These are phyloP conservation scores for Mucor velutinosus DNA, from an alignment of 371 early-diverging fungal species.

Conservation along the genomic window DNA sequence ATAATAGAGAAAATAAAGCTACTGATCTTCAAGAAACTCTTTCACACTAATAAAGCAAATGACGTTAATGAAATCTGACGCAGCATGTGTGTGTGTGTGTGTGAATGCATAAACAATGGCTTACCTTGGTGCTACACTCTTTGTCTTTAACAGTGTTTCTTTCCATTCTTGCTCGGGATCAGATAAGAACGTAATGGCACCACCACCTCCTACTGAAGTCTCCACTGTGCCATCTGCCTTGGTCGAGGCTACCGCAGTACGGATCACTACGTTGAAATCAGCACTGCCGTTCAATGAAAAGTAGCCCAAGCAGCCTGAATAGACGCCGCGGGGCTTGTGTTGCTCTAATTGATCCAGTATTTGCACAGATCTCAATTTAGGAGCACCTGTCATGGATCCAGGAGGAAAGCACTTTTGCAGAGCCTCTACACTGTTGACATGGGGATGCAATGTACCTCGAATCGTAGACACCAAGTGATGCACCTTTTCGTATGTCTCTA, in stretches of 20 bases:
- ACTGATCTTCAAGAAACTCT: slow-evolving; percentile 29
- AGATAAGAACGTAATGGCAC: slow-evolving; percentile 88
- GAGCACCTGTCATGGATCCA: slow-evolving; percentile 98
- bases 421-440: slow-evolving; percentile 73
- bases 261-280: slow-evolving; percentile 84
- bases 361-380: slow-evolving; percentile 87
- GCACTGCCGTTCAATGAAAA: slow-evolving; percentile 67
- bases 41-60: slow-evolving; percentile 16
- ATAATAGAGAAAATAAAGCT: background rate
- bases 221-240: slow-evolving; percentile 23
- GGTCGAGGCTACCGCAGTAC: slow-evolving; percentile 66
- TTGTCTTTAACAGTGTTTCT: slow-evolving; percentile 72
- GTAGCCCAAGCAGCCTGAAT: slow-evolving; percentile 93
- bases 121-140: slow-evolving; percentile 69
- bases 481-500: slow-evolving; percentile 90
- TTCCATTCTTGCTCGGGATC: slow-evolving; percentile 86
- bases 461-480: slow-evolving; percentile 94
- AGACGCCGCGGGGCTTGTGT: slow-evolving; percentile 76
- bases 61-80: background rate
- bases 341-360: slow-evolving; percentile 79
- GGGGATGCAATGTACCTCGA: slow-evolving; percentile 60
- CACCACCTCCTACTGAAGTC: slow-evolving; percentile 88
- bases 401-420: slow-evolving; percentile 88
- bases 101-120: background rate
- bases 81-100: background rate